phyloP scores from a whole-genome alignment of 179 eudicot genomes.

The Beta lomatogona region DNA sequence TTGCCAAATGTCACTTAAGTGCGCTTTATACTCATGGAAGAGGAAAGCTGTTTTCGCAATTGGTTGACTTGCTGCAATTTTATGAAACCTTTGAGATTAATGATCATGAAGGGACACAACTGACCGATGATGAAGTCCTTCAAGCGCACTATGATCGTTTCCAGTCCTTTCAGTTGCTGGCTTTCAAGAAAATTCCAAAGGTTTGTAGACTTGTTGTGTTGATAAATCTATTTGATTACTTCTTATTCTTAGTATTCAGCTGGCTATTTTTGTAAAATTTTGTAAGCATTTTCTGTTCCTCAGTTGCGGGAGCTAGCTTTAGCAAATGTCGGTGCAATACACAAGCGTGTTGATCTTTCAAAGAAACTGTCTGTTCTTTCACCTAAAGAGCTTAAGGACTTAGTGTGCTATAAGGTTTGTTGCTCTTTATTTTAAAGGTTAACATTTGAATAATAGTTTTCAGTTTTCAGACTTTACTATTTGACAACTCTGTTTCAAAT shows the following conservation, averaged over 20 bases:
- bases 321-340: conserved; percentile 80
- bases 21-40: conserved; percentile 79
- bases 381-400: conserved; percentile 71
- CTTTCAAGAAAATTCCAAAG: conserved; percentile 86
- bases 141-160: conserved; percentile 91
- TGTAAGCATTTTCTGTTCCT: conserved; percentile 22
- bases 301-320: conserved; percentile 89
- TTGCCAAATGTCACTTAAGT: conserved; percentile 96
- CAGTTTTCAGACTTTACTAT: neutral
- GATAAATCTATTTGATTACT: neutral
- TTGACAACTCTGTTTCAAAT: neutral
- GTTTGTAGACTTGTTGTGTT: conserved; percentile 37
- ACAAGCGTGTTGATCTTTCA: conserved; percentile 86
- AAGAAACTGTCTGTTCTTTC: conserved; percentile 82
- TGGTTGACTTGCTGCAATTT: conserved; percentile 94
- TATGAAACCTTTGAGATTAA: conserved; percentile 93
- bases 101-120: conserved; percentile 83
- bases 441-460: neutral
- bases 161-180: conserved; percentile 89
- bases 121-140: conserved; percentile 94
- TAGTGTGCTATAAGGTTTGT: conserved; percentile 84
- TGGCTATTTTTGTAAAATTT: conserved; percentile 3
- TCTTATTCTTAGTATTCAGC: conserved; percentile 7
- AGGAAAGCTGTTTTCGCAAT: conserved; percentile 88
- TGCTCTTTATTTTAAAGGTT: neutral